These are phyloP conservation scores for Malassezia vespertilionis DNA, from an alignment of 1,284 basidiomycete species.

Conservation along the genomic window DNA sequence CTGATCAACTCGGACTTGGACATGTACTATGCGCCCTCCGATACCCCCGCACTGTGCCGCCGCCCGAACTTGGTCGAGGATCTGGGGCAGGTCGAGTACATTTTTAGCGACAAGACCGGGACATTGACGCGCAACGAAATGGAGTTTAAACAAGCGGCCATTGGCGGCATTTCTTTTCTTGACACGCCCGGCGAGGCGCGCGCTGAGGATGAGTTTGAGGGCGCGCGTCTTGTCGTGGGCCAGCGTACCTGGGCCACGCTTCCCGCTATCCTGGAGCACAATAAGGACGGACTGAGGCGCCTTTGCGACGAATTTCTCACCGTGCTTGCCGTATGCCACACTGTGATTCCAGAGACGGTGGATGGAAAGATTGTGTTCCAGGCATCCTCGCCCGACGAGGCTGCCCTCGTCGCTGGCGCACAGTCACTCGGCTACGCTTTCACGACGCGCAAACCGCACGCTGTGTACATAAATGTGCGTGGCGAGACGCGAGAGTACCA, in stretches of 20 bases:
- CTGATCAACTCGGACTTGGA: constrained; percentile 81
- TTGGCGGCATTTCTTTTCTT: constrained; percentile 79
- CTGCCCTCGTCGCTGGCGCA: constrained; percentile 85
- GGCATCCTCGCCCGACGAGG: constrained; percentile 95
- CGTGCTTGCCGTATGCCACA: constrained; percentile 89
- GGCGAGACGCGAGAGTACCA: constrained; percentile 71
- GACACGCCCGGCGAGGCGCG: constrained; percentile 55
- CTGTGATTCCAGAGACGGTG: constrained; percentile 85
- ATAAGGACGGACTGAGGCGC: constrained; percentile 46
- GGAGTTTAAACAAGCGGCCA: constrained; percentile 86
- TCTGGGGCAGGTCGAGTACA: constrained; percentile 95
- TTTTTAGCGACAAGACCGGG: constrained; percentile 97
- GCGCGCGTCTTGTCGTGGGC: constrained; percentile 52
- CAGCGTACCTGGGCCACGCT: constrained; percentile 67
- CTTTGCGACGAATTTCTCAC: constrained; percentile 68
- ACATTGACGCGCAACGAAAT: constrained; percentile 92
- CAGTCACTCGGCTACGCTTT: constrained; percentile 87
- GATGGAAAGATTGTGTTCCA: constrained; percentile 62
- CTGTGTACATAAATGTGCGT: constrained; percentile 73
- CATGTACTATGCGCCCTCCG: constrained; percentile 76
- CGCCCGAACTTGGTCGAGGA: constrained; percentile 97
- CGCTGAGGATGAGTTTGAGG: constrained; percentile 16
- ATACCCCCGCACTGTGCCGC: constrained; percentile 89
- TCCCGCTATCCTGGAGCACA: constrained; percentile 51
- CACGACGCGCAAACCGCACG: constrained; percentile 86